Base-by-base conservation (phyloP, 768 basidiomycete genomes). In the Podaxis mareebaensis region DNA sequence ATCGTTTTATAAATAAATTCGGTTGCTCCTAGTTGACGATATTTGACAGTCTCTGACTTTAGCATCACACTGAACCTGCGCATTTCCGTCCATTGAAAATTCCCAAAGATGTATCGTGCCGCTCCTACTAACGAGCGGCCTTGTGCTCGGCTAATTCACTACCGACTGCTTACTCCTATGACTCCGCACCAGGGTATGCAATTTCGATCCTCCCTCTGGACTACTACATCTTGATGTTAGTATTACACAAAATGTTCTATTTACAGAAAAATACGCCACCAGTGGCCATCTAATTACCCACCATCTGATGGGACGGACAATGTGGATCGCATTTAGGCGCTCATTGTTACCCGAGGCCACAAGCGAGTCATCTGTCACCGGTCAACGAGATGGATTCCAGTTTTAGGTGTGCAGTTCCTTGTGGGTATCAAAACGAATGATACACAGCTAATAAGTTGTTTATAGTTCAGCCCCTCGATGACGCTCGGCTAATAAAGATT, bases 401-500 rank as follows among this genome's bases (percentile, higher is more conserved):
- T 28, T 51, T 51, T 51, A 24, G 26, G 22, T 51, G 49, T 24
- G 49, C 26, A 28, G 26, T 51, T 51, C 26, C 12, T 12, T 22
- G 49, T 24, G 39, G 33, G 30, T 54, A 38, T 30, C 53, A 39
- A 39, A 39, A 33, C 17, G 30, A 54, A 3, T 54, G 30, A 33
- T 54, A 33, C 53, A 40, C 22, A 36, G 4, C 17, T 42, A 53
- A 44, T 54, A 53, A n/a, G 10, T 28, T 61, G 12, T 55, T 61
- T 44, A 48, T 54, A 61, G 42, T 7, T 12, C n/a, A 28, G 20
- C 20, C 38, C 33, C 20, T 13, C 22, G 39, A 40, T 56, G 54
- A 56, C 49, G 38, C 17, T 60, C 59, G 51, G 59, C 20, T 39
- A 53, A 11, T 33, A 49, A 15, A 28, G 44, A 49, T 38, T 40